Conservation (phyloP, 495 filamentous ascomycete species). For the Niebla homalea region DNA sequence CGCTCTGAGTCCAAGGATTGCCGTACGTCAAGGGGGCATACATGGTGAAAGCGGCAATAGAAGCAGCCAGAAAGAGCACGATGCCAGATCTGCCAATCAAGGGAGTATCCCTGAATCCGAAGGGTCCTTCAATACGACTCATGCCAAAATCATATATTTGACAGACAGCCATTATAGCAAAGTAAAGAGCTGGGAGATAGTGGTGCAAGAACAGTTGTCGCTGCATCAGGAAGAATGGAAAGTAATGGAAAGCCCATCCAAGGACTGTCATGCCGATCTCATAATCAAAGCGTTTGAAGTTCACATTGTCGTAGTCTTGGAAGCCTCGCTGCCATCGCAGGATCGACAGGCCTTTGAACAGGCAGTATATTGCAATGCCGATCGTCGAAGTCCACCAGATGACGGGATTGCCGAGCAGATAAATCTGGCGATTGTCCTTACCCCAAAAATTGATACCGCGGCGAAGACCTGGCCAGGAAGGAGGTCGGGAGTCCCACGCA, state of each 20-base stretch:
- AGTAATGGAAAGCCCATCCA: slow-evolving; percentile 93
- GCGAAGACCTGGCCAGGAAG: slow-evolving; percentile 82
- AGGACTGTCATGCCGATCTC: slow-evolving; percentile 83
- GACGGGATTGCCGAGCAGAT: slow-evolving; percentile 88
- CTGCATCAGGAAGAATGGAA: slow-evolving; percentile 96
- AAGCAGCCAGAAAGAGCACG: slow-evolving; percentile 54
- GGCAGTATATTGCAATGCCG: slow-evolving; percentile 62
- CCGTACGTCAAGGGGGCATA: slow-evolving; percentile 87
- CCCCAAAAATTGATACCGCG: slow-evolving; percentile 99
- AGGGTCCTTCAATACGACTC: slow-evolving; percentile 43
- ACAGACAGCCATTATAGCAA: slow-evolving; percentile 76
- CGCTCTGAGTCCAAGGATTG: slow-evolving; percentile 78
- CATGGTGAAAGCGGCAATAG: slow-evolving; percentile 63
- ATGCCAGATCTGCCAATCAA: slow-evolving; percentile 58
- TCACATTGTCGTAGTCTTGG: slow-evolving; percentile 65
- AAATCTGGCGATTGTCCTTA: slow-evolving; percentile 83
- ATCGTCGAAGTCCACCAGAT: slow-evolving; percentile 86
- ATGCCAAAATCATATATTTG: slow-evolving; percentile 79
- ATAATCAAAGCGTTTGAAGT: slow-evolving; percentile 94
- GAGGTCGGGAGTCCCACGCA: slow-evolving; percentile 92
- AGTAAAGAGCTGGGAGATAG: slow-evolving; percentile 92
- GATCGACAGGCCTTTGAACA: slow-evolving; percentile 77
- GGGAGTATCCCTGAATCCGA: slow-evolving; percentile 59
- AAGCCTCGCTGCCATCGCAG: slow-evolving; percentile 90
- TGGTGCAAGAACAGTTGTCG: slow-evolving; percentile 96